Evolutionary conservation across 768 basidiomycete genomes (phyloP), one percentile per base, ranked within the genome.

Genomic region (Russula sp.): DNA sequence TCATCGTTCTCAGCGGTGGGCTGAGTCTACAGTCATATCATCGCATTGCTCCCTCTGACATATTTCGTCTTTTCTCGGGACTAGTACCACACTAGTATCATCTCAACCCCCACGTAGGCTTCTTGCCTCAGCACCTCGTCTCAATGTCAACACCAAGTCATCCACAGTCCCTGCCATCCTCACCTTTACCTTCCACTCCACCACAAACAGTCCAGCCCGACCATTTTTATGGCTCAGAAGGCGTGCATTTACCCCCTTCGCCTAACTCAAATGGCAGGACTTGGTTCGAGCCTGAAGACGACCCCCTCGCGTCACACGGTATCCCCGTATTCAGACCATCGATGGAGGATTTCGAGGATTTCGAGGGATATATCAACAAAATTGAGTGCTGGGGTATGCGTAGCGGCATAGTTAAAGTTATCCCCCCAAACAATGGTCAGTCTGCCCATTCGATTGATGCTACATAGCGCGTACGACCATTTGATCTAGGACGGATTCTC

Each of bases 321-420:
- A 96, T 98, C 52, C 97, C 96, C 6, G 94, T 99, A 13, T 99
- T 99, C 82, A 89, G 86, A 73, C 97, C 97, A 10, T 85, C 89
- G 2, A 89, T 95, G 85, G 87, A 88, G 57, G 93, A 98, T 70
- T 97, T 97, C 70, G 74, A 79, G 66, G 91, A 94, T 75, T 98
- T 98, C 74, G 96, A 99, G 72, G 87, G 73, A 13, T 98, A 92
- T 74, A 88, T 97, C 83, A 87, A 84, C 67, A 84, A 77, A 65
- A 82, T 98, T 51, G 93, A 95, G 73, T 83, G 85, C 65, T 99
- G 97, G 92, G 97, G 97, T 1, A 83, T 80, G 72, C 80, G 80
- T 62, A 94, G 92, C 68, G 97, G 97, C 26, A 96, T 98, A 67
- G 89, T 95, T 65, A 99, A 99, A 76, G 85, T 99, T 67, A 89